phyloP scores from a whole-genome alignment of 306 rosid genomes.

The barrel medic (Medicago truncatula) region DNA sequence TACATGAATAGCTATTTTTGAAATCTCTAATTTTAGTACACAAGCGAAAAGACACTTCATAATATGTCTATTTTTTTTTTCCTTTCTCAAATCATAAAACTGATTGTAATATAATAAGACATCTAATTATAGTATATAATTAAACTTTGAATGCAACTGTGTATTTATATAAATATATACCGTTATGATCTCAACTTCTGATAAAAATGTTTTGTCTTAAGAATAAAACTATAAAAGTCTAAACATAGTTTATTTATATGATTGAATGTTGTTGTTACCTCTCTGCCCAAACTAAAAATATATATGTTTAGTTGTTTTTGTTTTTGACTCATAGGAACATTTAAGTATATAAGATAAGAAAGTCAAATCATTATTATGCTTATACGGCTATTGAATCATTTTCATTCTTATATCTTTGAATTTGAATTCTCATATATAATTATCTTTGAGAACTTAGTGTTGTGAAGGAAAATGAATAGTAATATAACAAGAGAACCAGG shows the following conservation, averaged over 20 bases:
- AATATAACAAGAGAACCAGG: too few species aligned
- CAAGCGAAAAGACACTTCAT: background rate
- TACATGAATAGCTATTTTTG: background rate
- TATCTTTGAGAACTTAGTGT: background rate
- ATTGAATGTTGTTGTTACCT: background rate
- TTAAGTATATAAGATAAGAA: background rate
- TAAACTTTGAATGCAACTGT: constrained; percentile 11
- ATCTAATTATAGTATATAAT: constrained; percentile 17
- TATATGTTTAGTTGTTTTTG: background rate
- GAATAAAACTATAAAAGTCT: background rate
- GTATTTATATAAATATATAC: background rate
- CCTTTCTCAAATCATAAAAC: background rate
- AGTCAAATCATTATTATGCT: background rate
- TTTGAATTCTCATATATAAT: background rate
- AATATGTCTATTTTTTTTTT: background rate
- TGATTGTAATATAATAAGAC: constrained; percentile 5
- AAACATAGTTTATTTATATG: background rate
- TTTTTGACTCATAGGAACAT: background rate
- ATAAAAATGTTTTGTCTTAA: constrained; percentile 28
- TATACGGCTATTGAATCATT: background rate
- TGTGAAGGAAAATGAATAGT: constrained; percentile 4
- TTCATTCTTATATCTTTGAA: background rate
- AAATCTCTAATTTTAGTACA: constrained; percentile 12
- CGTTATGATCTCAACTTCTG: constrained; percentile 3
- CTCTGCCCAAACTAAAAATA: constrained; percentile 1